Evolutionary conservation across 331 rosid species (phyloP).

Genomic region (Acacia concinna): DNA sequence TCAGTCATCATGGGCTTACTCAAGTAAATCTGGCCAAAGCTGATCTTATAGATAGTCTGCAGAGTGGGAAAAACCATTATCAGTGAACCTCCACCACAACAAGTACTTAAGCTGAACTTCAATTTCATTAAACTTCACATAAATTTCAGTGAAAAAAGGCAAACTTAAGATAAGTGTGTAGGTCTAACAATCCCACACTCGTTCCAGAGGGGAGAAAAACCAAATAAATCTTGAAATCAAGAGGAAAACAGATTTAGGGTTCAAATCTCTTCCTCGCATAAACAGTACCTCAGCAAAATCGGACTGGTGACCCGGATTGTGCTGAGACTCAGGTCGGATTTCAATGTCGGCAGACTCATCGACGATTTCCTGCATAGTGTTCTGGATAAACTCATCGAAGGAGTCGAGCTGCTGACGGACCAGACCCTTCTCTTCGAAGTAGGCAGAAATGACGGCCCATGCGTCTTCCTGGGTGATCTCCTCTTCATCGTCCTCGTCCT

Average conservation of each 20-base stretch:
- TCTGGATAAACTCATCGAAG: conserved; percentile 95
- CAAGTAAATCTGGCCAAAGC: conserved; percentile 94
- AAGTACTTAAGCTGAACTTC: neutral
- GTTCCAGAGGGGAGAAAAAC: neutral
- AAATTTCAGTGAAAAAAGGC: neutral
- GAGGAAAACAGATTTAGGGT: neutral
- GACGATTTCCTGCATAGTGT: conserved; percentile 95
- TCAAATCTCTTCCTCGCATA: neutral
- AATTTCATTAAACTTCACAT: neutral
- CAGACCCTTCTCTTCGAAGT: conserved; percentile 91
- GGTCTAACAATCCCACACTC: neutral
- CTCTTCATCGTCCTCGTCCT: conserved; percentile 69
- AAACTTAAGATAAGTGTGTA: neutral
- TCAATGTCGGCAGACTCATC: conserved; percentile 95
- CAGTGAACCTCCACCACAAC: conserved; percentile 22
- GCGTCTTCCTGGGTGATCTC: conserved; percentile 96
- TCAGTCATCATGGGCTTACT: conserved; percentile 99
- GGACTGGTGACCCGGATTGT: conserved; percentile 94
- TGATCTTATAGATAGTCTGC: conserved; percentile 82
- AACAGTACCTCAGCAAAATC: conserved; percentile 76
- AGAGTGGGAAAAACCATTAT: conserved; percentile 4
- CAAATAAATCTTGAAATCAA: neutral
- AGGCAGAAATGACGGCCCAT: conserved; percentile 97
- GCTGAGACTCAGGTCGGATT: conserved; percentile 97
- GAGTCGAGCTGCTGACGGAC: conserved; percentile 97